A percentile compares a stretch with the other conserved stretches of the same genome.
phyloP scores from a whole-genome alignment of 352 stramenopile genomes.

The Phytophthora citrophthora region DNA sequence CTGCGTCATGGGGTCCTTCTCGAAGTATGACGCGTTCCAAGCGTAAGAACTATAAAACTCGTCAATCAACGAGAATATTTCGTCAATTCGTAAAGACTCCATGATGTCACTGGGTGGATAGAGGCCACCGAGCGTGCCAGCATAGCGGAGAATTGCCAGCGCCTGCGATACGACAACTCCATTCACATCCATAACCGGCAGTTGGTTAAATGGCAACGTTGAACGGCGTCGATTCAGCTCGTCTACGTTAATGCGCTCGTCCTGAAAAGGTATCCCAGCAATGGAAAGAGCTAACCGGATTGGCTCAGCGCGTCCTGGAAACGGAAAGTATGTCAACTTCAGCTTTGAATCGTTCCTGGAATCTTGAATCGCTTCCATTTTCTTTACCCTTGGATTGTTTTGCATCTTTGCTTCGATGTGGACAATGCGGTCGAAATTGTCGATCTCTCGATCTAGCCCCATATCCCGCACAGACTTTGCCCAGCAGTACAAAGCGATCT shows the following conservation, averaged over 20 bases:
- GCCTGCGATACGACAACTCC: slow-evolving; percentile 52
- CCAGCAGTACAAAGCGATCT: slow-evolving; percentile 43
- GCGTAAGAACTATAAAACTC: slow-evolving; percentile 42
- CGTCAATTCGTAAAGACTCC: slow-evolving; percentile 42
- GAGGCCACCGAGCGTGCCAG: slow-evolving; percentile 50
- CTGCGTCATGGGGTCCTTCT: slow-evolving; percentile 36
- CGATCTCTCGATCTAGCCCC: slow-evolving; percentile 14
- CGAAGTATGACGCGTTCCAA: slow-evolving; percentile 40
- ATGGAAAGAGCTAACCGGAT: slow-evolving; percentile 59
- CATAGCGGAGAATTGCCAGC: slow-evolving; percentile 64
- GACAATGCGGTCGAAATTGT: slow-evolving; percentile 18
- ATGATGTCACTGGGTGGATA: slow-evolving; percentile 45
- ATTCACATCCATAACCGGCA: slow-evolving; percentile 55
- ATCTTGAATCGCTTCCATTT: slow-evolving; percentile 10
- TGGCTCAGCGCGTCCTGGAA: slow-evolving; percentile 53
- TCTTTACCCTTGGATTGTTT: slow-evolving; percentile 26
- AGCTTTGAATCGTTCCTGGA: slow-evolving; percentile 30
- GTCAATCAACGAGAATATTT: slow-evolving; percentile 51
- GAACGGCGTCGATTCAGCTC: slow-evolving; percentile 41
- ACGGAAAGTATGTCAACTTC: slow-evolving; percentile 67
- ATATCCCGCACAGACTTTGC: slow-evolving; percentile 12
- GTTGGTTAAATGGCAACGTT: slow-evolving; percentile 46
- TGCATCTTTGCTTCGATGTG: slow-evolving; percentile 29
- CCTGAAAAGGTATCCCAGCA: slow-evolving; percentile 53
- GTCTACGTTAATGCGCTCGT: slow-evolving; percentile 49